Conservation (phyloP, 2,329 filamentous ascomycete genomes). For the Penicillium sp. region DNA sequence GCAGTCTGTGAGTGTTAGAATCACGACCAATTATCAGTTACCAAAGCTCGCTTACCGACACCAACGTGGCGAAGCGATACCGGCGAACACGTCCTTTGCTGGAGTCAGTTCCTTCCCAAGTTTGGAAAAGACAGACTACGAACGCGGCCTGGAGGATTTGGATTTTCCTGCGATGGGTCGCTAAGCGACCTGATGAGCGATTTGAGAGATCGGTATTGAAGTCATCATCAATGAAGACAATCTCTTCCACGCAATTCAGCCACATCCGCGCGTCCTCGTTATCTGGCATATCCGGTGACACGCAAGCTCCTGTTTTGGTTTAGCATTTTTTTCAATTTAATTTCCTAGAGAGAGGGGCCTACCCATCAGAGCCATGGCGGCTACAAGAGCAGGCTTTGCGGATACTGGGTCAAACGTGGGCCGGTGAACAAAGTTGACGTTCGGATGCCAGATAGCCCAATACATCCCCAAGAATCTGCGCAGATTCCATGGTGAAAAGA, state of each 20-base stretch:
- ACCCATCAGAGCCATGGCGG: slow-evolving; percentile 39
- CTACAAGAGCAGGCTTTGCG: slow-evolving; percentile 32
- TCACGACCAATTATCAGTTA: neutral
- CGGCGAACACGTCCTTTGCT: slow-evolving; percentile 38
- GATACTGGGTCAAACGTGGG: slow-evolving; percentile 35
- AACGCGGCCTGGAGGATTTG: slow-evolving; percentile 40
- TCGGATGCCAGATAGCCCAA: slow-evolving; percentile 41
- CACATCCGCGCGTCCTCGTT: slow-evolving; percentile 33
- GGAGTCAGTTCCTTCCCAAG: slow-evolving; percentile 39
- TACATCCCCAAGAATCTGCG: slow-evolving; percentile 34
- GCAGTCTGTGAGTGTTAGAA: slow-evolving; percentile 19
- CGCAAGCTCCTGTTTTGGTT: slow-evolving; percentile 9
- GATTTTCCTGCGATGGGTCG: slow-evolving; percentile 24
- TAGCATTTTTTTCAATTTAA: neutral
- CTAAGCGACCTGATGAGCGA: slow-evolving; percentile 7
- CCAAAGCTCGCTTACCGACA: slow-evolving; percentile 29
- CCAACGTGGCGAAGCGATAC: slow-evolving; percentile 34
- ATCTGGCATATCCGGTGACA: slow-evolving; percentile 33
- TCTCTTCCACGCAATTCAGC: slow-evolving; percentile 41
- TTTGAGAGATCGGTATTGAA: slow-evolving; percentile 31
- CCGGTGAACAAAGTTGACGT: slow-evolving; percentile 37
- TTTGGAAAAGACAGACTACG: slow-evolving; percentile 41
- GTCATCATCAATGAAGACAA: slow-evolving; percentile 39
- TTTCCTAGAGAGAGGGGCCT: neutral
- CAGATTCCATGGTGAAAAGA: slow-evolving; percentile 26